Base-by-base conservation (phyloP, 2,329 filamentous ascomycete species). In the Tothia fuscella region DNA sequence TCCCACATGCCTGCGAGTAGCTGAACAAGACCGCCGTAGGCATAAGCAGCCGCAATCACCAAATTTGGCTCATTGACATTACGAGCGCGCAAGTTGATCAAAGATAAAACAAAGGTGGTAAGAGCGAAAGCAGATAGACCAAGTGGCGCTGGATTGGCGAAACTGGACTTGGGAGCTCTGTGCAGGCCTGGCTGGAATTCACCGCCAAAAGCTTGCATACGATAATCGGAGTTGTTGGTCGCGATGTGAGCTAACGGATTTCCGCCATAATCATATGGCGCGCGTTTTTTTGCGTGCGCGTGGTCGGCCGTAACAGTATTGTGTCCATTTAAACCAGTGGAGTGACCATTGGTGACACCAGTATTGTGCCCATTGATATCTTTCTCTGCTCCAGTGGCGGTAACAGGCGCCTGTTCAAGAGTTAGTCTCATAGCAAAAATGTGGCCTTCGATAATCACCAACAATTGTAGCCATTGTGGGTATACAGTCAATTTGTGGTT, bases 61-160 rank as follows among this genome's bases (percentile, higher is more conserved):
- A 70, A 49, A 52, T 64, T 69, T 24, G 66, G 65, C 33, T 57
- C 53, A 7, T 47, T 49, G 47, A 69, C 60, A 44, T 56, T 55
- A 7, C 52, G 54, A 3, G 66, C 67, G 25, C 62, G 60, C 48
- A 70, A 49, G 49, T 70, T 70, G 57, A 70, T 67, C 37, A 64
- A 51, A 4, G 65, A 67, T 41, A 80, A 65, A 12, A 75, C 66
- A 52, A 80, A 78, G 7, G 76, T 79, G 7, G 77, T 79, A 48
- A 77, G 54, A n/a, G 76, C 74, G 58, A 81, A 80, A 60, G 72
- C 74, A 38, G 73, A 69, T 35, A 78, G 65, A 43, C 74, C 74
- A 17, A 78, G 64, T 7, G 74, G 74, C 44, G 72, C 72, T 35
- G 74, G 74, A 55, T 78, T 77, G 54, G 66, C 74, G 52, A 74